These are phyloP conservation scores for Monosporascus ibericus DNA, from an alignment of 2,329 filamentous ascomycete genomes.

Conservation along the genomic window DNA sequence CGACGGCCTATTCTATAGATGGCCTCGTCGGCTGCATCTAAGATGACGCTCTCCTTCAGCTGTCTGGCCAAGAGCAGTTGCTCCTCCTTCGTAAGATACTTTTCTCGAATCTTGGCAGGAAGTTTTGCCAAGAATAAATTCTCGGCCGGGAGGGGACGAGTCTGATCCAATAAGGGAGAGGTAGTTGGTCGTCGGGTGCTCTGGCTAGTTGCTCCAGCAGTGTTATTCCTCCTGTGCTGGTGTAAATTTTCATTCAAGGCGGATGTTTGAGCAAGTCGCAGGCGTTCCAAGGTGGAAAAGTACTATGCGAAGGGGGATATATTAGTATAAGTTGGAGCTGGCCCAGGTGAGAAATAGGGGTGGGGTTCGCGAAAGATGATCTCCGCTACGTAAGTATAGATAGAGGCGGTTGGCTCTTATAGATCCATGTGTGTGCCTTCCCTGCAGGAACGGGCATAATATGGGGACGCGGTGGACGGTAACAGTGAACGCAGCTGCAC, in stretches of 20 bases:
- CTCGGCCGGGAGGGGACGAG: constrained; percentile 39
- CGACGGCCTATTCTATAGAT: constrained; percentile 38
- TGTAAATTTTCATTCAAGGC: constrained; percentile 13
- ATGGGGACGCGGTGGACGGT: too few relatives aligned
- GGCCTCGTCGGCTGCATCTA: constrained; percentile 50
- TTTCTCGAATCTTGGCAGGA: constrained; percentile 59
- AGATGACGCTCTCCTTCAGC: constrained; percentile 42
- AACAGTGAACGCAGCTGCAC: constrained; percentile 8
- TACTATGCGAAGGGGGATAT: constrained; percentile 33
- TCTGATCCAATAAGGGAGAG: constrained; percentile 8
- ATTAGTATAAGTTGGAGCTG: constrained; percentile 9
- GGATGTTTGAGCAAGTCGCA: constrained; percentile 48
- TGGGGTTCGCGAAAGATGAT: background rate
- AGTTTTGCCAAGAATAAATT: constrained; percentile 60
- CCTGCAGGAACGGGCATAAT: constrained; percentile 18
- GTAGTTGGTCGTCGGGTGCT: constrained; percentile 11
- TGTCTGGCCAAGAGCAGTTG: constrained; percentile 50
- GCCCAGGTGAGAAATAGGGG: too few relatives aligned
- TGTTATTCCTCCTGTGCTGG: constrained; percentile 2
- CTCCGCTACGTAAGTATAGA: background rate
- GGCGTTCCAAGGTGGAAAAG: constrained; percentile 54
- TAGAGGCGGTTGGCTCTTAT: background rate
- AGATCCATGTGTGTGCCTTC: constrained; percentile 9
- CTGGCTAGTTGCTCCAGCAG: constrained; percentile 5
- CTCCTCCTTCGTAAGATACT: constrained; percentile 62